Base-by-base conservation (phyloP, 768 basidiomycete genomes). In the Cubamyces sp. region DNA sequence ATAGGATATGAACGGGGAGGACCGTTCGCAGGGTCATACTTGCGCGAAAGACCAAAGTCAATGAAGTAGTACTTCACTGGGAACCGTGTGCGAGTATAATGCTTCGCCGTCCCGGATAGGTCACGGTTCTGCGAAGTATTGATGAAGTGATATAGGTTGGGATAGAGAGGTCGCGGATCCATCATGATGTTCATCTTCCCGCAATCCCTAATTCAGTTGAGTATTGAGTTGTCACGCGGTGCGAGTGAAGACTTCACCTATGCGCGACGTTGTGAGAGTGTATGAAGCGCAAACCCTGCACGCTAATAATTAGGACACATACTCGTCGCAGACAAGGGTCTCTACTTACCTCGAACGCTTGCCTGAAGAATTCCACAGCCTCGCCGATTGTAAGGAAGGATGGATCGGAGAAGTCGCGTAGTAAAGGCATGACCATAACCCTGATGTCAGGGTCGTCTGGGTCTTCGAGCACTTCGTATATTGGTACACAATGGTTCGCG, bases 201-300 rank as follows among this genome's bases (percentile, higher is more conserved):
- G 23, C 64, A 59, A 14, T 62, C 14, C 6, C 64, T 69, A 45
- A 70, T 68, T 61, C 73, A 74, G 37, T 68, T 69, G 51, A 67
- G 57, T 34, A 66, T 56, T 61, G 5, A 65, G 37, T 1, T 73
- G 73, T 3, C 65, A 59, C 18, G 59, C 43, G 1, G 72, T 75
- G 1, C 71, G 58, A 12, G 58, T 64, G 37, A 47, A 55, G 60
- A 19, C 50, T 47, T 3, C 15, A 78, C 78, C 75, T 56, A 58
- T 79, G 79, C 11, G 77, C 79, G 4, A 79, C 65, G n/a, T 68
- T 64, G 40, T 78, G 68, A 1, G 67, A 54, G 59, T 80, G 79
- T 67, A 79, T 74, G 60, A 77, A 78, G 49, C 70, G 64, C 3
- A 79, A 60, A 0, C 77, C 75, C 76, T 77, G 37, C 4, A 3